These are phyloP conservation scores for Achlya hypogyna DNA, from an alignment of 352 stramenopile species.

Conservation along the genomic window DNA sequence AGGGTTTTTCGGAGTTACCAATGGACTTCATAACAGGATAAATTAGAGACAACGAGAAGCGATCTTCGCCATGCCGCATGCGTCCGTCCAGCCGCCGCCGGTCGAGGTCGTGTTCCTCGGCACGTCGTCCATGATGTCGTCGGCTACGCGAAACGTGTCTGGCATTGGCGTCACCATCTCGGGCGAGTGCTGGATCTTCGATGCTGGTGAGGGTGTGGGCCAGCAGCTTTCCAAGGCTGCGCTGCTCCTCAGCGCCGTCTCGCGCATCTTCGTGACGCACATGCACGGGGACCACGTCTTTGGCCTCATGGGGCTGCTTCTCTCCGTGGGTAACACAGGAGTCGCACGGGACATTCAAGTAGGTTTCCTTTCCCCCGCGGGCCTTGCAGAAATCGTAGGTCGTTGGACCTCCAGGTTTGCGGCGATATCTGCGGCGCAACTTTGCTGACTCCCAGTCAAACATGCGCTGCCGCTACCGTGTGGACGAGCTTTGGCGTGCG, in stretches of 20 bases:
- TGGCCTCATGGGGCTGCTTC: slow-evolving; percentile 18
- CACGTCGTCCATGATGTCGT: slow-evolving; percentile 18
- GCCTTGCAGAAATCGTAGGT: neutral
- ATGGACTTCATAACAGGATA: too few relatives aligned
- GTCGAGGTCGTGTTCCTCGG: slow-evolving; percentile 21
- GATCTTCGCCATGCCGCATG: neutral
- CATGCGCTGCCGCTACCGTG: slow-evolving; percentile 3
- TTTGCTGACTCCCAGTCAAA: slow-evolving; percentile 9
- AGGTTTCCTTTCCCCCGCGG: neutral
- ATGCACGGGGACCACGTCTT: slow-evolving; percentile 22
- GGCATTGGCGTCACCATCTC: slow-evolving; percentile 16
- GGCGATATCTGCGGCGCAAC: slow-evolving; percentile 7
- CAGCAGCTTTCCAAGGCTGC: slow-evolving; percentile 9
- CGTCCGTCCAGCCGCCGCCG: neutral
- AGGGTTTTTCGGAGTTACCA: too few relatives aligned
- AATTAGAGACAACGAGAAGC: too few relatives aligned
- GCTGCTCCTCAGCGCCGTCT: slow-evolving; percentile 9
- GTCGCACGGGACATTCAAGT: slow-evolving; percentile 6
- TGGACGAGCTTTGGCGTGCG: slow-evolving; percentile 4
- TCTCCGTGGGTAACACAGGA: slow-evolving; percentile 2
- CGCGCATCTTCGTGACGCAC: slow-evolving; percentile 21
- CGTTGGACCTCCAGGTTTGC: slow-evolving; percentile 1
- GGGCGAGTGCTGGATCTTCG: slow-evolving; percentile 21
- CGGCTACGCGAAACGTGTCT: slow-evolving; percentile 12
- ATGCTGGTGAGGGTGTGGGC: slow-evolving; percentile 15